Evolutionary conservation across 1,284 basidiomycete species (phyloP).

Genomic region (Moesziomyces parantarcticus): DNA sequence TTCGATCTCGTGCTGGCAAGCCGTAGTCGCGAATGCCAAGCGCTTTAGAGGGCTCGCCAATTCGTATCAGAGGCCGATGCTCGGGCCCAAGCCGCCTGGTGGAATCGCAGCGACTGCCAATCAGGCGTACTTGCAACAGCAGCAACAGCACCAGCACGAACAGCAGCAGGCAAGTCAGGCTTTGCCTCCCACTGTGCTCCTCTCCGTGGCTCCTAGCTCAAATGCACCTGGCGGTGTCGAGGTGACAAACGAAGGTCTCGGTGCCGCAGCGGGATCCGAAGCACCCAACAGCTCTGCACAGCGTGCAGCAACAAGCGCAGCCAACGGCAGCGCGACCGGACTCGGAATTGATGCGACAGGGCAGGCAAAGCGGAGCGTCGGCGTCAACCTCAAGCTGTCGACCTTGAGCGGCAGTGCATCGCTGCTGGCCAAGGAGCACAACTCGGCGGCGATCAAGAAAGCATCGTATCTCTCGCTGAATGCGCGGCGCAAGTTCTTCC

Average conservation of each 20-base stretch:
- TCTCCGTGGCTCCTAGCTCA: conserved; percentile 24
- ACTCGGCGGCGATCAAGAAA: conserved; percentile 46
- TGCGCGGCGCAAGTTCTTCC: conserved; percentile 96
- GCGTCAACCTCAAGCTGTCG: conserved; percentile 33
- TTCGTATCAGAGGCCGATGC: conserved; percentile 32
- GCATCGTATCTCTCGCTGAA: conserved; percentile 78
- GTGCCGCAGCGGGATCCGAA: conserved; percentile 3
- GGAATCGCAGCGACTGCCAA: conserved; percentile 15
- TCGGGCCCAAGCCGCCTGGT: conserved; percentile 16
- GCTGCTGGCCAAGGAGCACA: conserved; percentile 42
- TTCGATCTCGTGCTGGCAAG: conserved; percentile 90
- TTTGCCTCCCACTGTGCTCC: conserved; percentile 4
- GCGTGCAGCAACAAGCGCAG: conserved; percentile 1
- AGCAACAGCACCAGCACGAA: conserved; percentile 14
- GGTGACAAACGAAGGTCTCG: conserved; percentile 11
- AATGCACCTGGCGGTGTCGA: conserved; percentile 39
- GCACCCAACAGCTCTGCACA: background rate
- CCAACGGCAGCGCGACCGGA: conserved; percentile 6
- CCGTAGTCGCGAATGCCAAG: conserved; percentile 53
- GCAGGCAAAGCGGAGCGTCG: conserved; percentile 21
- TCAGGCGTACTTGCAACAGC: conserved; percentile 29
- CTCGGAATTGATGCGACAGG: conserved; percentile 5
- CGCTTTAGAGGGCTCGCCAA: conserved; percentile 42
- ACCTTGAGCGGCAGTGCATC: conserved; percentile 33
- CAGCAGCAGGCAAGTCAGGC: conserved; percentile 15